Base-by-base conservation (phyloP, 2,329 filamentous ascomycete species). In the Aspergillus pseudoterreus region DNA sequence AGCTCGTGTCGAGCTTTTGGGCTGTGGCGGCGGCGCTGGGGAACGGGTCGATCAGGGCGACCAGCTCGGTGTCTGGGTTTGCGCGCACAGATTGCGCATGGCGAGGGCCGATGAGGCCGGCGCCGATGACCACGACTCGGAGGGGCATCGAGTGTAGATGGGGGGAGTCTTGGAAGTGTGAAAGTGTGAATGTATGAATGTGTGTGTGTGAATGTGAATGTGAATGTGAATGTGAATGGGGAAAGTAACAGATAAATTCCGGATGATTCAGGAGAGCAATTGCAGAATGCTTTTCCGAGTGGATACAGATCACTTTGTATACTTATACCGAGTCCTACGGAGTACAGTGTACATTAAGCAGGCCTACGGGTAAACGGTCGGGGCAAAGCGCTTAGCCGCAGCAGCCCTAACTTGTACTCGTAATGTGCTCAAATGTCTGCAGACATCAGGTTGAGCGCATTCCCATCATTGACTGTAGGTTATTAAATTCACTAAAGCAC, bases 51-150 rank as follows among this genome's bases (percentile, higher is more conserved):
- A 80, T 73, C 15, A 81, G 66, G 36, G 74, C 77, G 11, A 66
- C 50, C 3, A 81, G 67, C 8, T 64, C 60, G 19, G 75, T 71
- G 15, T 63, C 59, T 5, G 68, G 63, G 52, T 74, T 71, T 4
- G 62, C 56, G 24, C 70, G 52, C 8, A 81, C 67, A 14, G 76
- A 73, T 54, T 73, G 60, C 0, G 76, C 77, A 58, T 81, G 78
- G 19, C 77, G 71, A 33, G 77, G 77, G 3, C 78, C 78, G 46
- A 81, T 80, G 12, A 76, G 62, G 2, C 78, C 79, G 27, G 70
- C 70, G 33, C 77, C 78, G 50, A 80, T 65, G 45, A 81, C 67
- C 21, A 73, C 73, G 47, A 79, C 66, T 47, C 67, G 70, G 44
- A 71, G 38, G 15, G 38, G 15, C 35, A 32, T 33, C n/a, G 15